Evolutionary conservation across 2,329 filamentous ascomycete genomes (phyloP), one percentile per base, ranked within the genome.

Genomic region (Chaetomium sp.): DNA sequence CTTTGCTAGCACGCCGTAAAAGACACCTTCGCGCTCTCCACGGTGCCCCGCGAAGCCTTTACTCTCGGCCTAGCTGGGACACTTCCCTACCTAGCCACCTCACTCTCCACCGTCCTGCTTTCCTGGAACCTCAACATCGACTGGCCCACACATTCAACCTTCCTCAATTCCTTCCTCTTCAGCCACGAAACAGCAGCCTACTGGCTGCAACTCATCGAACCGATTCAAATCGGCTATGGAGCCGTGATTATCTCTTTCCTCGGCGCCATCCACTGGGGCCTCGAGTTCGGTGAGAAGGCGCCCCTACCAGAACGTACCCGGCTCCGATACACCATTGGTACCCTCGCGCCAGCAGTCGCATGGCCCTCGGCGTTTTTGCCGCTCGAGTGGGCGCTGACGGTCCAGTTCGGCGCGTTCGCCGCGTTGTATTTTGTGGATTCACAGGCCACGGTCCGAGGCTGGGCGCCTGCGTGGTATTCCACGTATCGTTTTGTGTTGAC

Each of bases 171-270:
- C 55, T 73, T 84, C 53, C 68, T 91, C 57, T 71, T 95, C 62
- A 82, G 78, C 61, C 84, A 84, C 49, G 82, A 90, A 49, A 86
- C 81, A 2, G 91, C 91, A 2, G 82, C 85, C 58, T 74, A 87
- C 32, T 76, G 90, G 54, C 79, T 96, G 8, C 80, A 86, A 62
- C 70, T 90, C 12, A 77, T 96, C 35, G 91, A 96, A 73, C 91
- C 91, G 10, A 74, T 96, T 52, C 92, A 96, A 72, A 80, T 96
- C 53, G 91, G 90, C 57, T 96, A 95, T 65, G 91, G 92, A 54
- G 92, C 91, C 48, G 84, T 95, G 56, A 94, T 96, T 65, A 88
- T 96, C 65, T 95, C 91, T 34, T 96, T 96, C 78, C 81, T 96
- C 1, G 92, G 92, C 45, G 91, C 91, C 37, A 85, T 96, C 66